These are phyloP conservation scores for Murraya paniculata DNA, from an alignment of 345 rosid genomes.

Conservation along the genomic window DNA sequence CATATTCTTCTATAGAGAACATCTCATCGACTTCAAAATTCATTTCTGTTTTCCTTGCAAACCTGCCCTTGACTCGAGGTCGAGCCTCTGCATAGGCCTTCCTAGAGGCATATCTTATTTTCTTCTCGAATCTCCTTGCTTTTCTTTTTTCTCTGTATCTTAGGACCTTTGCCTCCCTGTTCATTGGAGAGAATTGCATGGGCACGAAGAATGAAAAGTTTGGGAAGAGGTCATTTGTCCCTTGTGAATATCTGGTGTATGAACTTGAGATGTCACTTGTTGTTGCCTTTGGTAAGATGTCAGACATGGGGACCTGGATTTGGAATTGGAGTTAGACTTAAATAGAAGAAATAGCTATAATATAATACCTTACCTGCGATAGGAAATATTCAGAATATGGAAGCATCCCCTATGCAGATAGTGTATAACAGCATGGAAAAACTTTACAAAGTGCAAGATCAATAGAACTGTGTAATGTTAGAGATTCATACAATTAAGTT, in stretches of 20 bases:
- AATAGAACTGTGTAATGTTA: not conserved
- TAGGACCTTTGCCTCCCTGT: constrained; percentile 81
- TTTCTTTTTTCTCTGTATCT: constrained; percentile 95
- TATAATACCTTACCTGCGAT: not conserved
- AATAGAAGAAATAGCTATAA: constrained; percentile 44
- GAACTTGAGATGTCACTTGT: constrained; percentile 50
- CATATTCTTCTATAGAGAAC: constrained; percentile 52
- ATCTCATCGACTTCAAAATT: constrained; percentile 61
- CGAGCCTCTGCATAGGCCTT: constrained; percentile 92
- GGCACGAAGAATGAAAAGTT: constrained; percentile 45
- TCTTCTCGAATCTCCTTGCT: constrained; percentile 75
- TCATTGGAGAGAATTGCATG: constrained; percentile 59
- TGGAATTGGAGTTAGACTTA: not conserved
- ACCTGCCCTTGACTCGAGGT: constrained; percentile 86
- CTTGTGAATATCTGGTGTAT: constrained; percentile 41
- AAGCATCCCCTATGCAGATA: not conserved
- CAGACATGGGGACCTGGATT: constrained; percentile 20
- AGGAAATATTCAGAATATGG: not conserved
- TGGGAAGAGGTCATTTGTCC: constrained; percentile 49
- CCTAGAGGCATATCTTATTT: constrained; percentile 93
- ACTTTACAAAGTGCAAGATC: not conserved
- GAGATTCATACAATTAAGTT: not conserved
- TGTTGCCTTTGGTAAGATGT: constrained; percentile 66
- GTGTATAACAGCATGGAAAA: not conserved
- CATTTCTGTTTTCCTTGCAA: constrained; percentile 65